Base-by-base conservation (phyloP, 345 rosid genomes). In the Eutrema japonicum region DNA sequence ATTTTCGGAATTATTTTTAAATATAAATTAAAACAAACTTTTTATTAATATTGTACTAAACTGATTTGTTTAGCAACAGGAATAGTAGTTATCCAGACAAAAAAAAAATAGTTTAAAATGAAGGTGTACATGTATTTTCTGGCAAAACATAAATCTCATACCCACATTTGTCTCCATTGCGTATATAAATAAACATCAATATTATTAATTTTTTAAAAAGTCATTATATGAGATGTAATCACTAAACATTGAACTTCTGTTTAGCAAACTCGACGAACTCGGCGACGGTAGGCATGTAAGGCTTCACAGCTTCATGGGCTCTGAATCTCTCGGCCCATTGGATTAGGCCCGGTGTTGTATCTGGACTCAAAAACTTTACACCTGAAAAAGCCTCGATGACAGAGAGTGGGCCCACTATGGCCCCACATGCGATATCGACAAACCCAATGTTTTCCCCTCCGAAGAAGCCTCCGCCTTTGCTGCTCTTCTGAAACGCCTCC, bases 391-490 rank as follows among this genome's bases (percentile, higher is more conserved):
- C 83, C 78, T 87, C 87, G 0, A 74, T 51, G 3, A 88, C 88
- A 37, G 83, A 81, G 1, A 90, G 2, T 86, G 95, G 88, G 1
- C 81, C 95, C 70, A 86, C 57, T 27, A 45, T 68, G 64, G 82
- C 18, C 0, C 97, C 97, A 37, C 85, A 68, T 1, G 90, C 89
- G 10, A 92, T 85, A 68, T 92, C 97, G 0, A 86, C 56, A 32
- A 47, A 85, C 4, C 96, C 96, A 38, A 92, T 83, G 43, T 64
- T 65, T 64, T 79, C 83, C 3, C 92, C 97, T 7, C 98, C 92
- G 22, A 90, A 92, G 78, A 85, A 92, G 14, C 71, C 64, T 61
- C 81, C 83, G 10, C 98, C 98, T 70, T 89, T 81, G 85, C 91
- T 83, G 36, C 79, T 70, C 72, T 82, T 85, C 26, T n/a, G 45